Percentiles rank a stretch among this genome's conserved stretches.
phyloP scores from a whole-genome alignment of 192 early-diverging fungal genomes.

The Linnemannia zychae region DNA sequence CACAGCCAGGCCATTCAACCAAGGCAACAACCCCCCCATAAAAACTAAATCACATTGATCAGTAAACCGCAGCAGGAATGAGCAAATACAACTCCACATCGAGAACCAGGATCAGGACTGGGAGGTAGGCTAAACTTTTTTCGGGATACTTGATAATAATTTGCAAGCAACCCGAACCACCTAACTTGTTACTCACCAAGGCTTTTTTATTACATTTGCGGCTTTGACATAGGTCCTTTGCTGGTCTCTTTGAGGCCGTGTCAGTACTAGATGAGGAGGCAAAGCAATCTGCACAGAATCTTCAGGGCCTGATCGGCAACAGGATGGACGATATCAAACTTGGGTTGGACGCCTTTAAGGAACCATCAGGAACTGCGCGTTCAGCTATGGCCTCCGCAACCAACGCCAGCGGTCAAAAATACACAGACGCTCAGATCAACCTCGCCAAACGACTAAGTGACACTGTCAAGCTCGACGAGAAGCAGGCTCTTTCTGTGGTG shows the following conservation, averaged over 20 bases:
- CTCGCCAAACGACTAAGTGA: conserved; percentile 57
- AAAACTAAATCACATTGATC: neutral
- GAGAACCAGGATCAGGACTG: neutral
- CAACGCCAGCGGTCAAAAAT: conserved; percentile 42
- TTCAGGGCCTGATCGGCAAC: conserved; percentile 50
- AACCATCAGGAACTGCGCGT: conserved; percentile 47
- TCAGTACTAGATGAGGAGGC: conserved; percentile 26
- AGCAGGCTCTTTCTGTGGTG: conserved; percentile 43
- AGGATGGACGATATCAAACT: conserved; percentile 35
- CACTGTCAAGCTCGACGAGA: conserved; percentile 56
- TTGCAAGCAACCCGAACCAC: no score
- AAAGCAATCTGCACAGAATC: conserved; percentile 9
- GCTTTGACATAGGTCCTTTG: conserved; percentile 11
- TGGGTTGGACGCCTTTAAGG: conserved; percentile 57
- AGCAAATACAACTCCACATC: conserved; percentile 4
- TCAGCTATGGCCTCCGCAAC: conserved; percentile 43
- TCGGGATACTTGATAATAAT: neutral
- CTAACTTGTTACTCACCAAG: neutral
- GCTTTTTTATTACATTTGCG: no score
- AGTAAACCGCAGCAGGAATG: neutral
- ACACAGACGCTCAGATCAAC: conserved; percentile 52
- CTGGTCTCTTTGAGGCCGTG: conserved; percentile 20
- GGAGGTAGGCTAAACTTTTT: neutral
- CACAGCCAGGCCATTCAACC: neutral
- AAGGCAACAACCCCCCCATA: neutral